Evolutionary conservation across 83 land plant genomes (phyloP), one percentile per base, ranked within the genome.

Genomic region (Picea engelmannii): DNA sequence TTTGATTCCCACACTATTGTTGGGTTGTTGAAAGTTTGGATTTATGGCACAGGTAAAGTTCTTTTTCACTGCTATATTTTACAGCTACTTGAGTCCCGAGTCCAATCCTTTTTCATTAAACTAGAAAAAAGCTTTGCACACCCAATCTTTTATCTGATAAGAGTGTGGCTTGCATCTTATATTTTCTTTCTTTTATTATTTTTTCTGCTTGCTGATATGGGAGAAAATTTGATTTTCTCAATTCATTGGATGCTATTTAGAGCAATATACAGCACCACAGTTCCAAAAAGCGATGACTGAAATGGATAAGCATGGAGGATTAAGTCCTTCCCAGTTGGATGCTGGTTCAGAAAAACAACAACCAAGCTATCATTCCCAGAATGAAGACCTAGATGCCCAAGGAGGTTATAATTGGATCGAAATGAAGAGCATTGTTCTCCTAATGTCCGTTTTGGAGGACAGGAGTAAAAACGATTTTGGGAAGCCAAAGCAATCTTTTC

Each of bases 101-200:
- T 42, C 55, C 55, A 40, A 40, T 49, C 3, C 52, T 6, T 20
- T 71, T 49, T 71, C 20, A 42, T 20, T 71, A 42, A 71, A 66
- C 40, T 42, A 71, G n/a, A 10, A 71, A 71, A 42, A 4, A 4
- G n/a, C n/a, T 47, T 11, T 73, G 47, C 47, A 40, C 76, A 42
- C 17, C 35, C 4, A 44, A 11, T 71, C n/a, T 71, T 40, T 5
- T 18, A 11, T 44, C 13, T 20, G 76, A 44, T 24, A 42, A 44
- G 42, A 73, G n/a, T n/a, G n/a, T 73, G 49, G 55, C 40, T 73
- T 73, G 76, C 76, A 10, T 73, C 23, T 73, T 49, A 73, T 73
- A 21, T 73, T 44, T 49, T 47, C 24, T 2, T 44, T 44, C 13
- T 44, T 10, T 70, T 73, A 18, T 73, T 73, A 11, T 20, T 0